These are phyloP conservation scores for Porphyridium purpureum DNA, from an alignment of 23 red algal species.

Conservation along the genomic window DNA sequence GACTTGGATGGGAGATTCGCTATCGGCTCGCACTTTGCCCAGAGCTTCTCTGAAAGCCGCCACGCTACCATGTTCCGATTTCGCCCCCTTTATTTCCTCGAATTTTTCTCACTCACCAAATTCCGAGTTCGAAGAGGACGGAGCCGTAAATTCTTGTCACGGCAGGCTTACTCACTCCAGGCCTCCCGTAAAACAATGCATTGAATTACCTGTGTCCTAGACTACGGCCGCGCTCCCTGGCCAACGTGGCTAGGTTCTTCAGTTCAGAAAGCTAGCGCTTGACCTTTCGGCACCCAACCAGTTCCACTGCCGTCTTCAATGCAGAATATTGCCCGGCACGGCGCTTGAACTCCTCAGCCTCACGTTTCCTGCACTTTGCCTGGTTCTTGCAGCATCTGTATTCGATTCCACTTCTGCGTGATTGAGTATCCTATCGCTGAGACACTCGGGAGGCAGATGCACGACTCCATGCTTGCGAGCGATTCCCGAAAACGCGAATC, in stretches of 20 bases:
- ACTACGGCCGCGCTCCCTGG: not conserved
- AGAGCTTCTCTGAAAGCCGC: not conserved
- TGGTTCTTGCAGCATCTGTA: no score
- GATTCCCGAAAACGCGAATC: no score
- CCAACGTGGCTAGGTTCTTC: not conserved
- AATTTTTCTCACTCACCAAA: not conserved
- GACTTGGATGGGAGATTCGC: no score
- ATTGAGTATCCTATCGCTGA: no score
- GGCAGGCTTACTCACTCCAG: not conserved
- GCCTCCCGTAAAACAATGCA: not conserved
- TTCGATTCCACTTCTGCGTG: no score
- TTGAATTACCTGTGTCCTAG: not conserved
- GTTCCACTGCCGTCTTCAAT: no score
- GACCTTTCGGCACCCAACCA: not conserved
- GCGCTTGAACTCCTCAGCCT: no score
- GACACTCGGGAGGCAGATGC: no score
- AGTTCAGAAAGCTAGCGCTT: not conserved
- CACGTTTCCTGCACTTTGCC: no score
- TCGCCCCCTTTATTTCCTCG: not conserved
- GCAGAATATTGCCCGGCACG: no score
- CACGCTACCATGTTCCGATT: not conserved
- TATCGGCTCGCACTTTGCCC: not conserved
- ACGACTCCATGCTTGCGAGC: no score
- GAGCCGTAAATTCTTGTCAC: not conserved
- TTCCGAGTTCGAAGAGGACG: not conserved